A percentile compares a stretch with the other conserved stretches of the same genome.
These are phyloP conservation scores for Rhizopus sp. DNA, from an alignment of 371 early-diverging fungal species.

Conservation along the genomic window DNA sequence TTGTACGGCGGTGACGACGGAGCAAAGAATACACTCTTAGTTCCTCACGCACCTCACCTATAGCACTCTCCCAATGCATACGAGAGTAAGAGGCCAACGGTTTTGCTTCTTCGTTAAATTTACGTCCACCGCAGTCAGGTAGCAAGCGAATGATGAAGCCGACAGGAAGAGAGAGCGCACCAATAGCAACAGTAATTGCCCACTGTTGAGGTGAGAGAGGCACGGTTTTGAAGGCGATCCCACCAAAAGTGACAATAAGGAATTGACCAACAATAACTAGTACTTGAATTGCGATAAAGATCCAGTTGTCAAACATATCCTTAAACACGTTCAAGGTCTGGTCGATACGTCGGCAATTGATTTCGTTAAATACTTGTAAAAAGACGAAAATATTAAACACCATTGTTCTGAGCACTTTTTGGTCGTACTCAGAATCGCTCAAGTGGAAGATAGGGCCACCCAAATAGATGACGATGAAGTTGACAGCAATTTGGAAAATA, in stretches of 20 bases:
- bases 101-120: constrained; percentile 56
- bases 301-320: constrained; percentile 73
- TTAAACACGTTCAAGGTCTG: constrained; percentile 83
- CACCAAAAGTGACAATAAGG: constrained; percentile 88
- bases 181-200: constrained; percentile 75
- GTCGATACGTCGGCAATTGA: constrained; percentile 82
- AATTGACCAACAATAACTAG: constrained; percentile 74
- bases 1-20: constrained; percentile 36
- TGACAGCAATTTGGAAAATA: constrained; percentile 78
- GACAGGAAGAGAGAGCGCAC: constrained; percentile 84
- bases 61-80: constrained; percentile 64
- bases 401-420: constrained; percentile 70
- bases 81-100: constrained; percentile 55
- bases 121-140: constrained; percentile 62
- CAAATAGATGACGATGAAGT: constrained; percentile 58
- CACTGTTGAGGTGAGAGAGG: constrained; percentile 76
- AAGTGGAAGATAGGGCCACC: constrained; percentile 72
- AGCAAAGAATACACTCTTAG: constrained; percentile 53
- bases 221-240: constrained; percentile 85
- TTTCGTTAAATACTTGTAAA: constrained; percentile 93
- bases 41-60: constrained; percentile 51
- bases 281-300: constrained; percentile 76
- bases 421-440: constrained; percentile 37
- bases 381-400: constrained; percentile 97
- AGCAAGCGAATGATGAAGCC: constrained; percentile 76